Percentiles rank a stretch among this genome's conserved stretches.
Evolutionary conservation across 768 basidiomycete species (phyloP).

Genomic region (Rhodotorula paludigena): DNA sequence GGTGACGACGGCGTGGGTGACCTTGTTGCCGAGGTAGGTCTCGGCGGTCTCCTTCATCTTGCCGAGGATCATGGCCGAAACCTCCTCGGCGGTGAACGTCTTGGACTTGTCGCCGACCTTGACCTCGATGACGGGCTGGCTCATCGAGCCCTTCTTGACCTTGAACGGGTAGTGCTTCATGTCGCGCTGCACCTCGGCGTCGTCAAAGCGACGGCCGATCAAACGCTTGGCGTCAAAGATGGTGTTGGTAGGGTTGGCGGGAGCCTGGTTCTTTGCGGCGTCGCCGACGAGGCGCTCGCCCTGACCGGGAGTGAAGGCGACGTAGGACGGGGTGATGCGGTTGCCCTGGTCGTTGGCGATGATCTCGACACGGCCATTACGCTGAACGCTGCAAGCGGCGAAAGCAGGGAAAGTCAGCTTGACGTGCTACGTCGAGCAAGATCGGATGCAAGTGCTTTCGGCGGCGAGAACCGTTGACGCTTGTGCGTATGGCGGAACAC

Average conservation of each 20-base stretch:
- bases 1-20: conserved; percentile 95
- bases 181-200: conserved; percentile 72
- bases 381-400: conserved; percentile 61
- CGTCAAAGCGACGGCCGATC: conserved; percentile 57
- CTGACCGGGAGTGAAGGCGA: conserved; percentile 35
- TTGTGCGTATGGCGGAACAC: too few species aligned
- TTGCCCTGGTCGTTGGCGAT: conserved; percentile 98
- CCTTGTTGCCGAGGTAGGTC: conserved; percentile 90
- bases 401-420: not conserved
- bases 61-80: conserved; percentile 86
- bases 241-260: conserved; percentile 81
- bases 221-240: conserved; percentile 96
- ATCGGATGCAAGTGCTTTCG: too few species aligned
- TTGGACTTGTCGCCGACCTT: conserved; percentile 66
- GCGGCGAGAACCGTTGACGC: too few species aligned
- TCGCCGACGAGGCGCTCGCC: conserved; percentile 66
- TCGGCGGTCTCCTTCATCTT: conserved; percentile 99
- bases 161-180: conserved; percentile 64
- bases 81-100: conserved; percentile 57
- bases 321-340: conserved; percentile 78
- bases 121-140: conserved; percentile 43
- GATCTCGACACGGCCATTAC: conserved; percentile 83
- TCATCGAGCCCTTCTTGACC: conserved; percentile 42
- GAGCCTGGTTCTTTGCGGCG: conserved; percentile 90
- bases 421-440: too few species aligned